Evolutionary conservation across 139 green algal genomes (phyloP).

Genomic region (Chlorella sp.): DNA sequence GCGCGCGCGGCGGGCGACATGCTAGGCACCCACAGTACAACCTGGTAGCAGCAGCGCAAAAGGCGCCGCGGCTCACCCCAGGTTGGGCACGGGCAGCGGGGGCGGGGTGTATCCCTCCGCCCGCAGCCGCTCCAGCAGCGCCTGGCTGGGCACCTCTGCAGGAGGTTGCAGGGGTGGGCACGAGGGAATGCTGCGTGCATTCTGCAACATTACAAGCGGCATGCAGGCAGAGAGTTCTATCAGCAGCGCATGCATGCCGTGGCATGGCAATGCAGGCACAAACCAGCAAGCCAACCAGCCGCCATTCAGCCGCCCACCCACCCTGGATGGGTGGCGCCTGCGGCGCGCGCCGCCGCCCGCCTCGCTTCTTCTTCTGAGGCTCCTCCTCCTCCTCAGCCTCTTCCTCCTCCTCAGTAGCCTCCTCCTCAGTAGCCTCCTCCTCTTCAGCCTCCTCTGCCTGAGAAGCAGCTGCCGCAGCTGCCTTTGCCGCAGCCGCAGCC

Average conservation of each 20-base stretch:
- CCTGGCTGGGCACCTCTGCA: conserved; percentile 19
- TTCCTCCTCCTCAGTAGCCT: background rate
- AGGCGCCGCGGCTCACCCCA: conserved; percentile 42
- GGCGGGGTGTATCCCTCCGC: background rate
- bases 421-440: background rate
- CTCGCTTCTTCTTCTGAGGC: background rate
- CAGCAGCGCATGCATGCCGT: too few relatives aligned
- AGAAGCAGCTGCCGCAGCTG: background rate
- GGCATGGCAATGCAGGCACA: background rate
- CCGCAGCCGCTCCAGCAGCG: conserved; percentile 5
- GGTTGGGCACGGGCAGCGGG: conserved; percentile 58
- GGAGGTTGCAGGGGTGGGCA: background rate
- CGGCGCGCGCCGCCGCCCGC: background rate
- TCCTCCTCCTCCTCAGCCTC: background rate
- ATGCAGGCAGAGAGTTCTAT: too few relatives aligned
- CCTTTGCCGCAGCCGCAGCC: background rate
- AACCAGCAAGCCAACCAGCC: background rate
- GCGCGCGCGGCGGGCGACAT: too few relatives aligned
- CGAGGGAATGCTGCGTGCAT: background rate
- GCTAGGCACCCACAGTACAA: too few relatives aligned
- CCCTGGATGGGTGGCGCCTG: conserved; percentile 11
- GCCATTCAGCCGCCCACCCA: background rate
- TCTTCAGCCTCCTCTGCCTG: background rate
- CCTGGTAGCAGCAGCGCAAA: background rate
- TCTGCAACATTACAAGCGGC: too few relatives aligned